phyloP scores from a whole-genome alignment of 306 rosid genomes.

The Corylus avellana region DNA sequence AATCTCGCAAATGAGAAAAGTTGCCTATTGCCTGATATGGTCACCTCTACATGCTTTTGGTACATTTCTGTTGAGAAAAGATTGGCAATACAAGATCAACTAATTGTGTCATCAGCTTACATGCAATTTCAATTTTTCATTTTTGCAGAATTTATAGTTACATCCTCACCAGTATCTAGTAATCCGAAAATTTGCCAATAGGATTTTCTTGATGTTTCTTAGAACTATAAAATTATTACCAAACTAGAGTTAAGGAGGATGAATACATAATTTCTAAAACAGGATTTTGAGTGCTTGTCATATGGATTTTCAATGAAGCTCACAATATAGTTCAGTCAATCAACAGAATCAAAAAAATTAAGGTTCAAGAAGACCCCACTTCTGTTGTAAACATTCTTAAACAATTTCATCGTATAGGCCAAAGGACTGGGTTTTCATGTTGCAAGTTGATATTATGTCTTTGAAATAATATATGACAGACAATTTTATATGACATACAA shows the following conservation, averaged over 20 bases:
- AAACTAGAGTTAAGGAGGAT: not conserved
- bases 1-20: not conserved
- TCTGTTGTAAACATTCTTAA: too few species aligned
- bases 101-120: not conserved
- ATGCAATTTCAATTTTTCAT: not conserved
- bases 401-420: not conserved
- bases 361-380: too few species aligned
- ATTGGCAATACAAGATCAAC: conserved; percentile 1
- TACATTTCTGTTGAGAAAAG: conserved; percentile 16
- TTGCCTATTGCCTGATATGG: conserved; percentile 41
- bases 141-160: not conserved
- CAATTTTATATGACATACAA: not conserved
- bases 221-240: not conserved
- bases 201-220: not conserved
- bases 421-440: not conserved
- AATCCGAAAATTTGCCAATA: not conserved
- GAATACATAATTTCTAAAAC: not conserved
- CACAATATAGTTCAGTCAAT: not conserved
- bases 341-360: not conserved
- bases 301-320: not conserved
- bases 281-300: not conserved
- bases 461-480: not conserved
- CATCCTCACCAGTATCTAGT: not conserved
- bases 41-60: conserved; percentile 40
- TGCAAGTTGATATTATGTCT: not conserved